phyloP scores from a whole-genome alignment of 768 basidiomycete species.

The Pleurotus djamor region DNA sequence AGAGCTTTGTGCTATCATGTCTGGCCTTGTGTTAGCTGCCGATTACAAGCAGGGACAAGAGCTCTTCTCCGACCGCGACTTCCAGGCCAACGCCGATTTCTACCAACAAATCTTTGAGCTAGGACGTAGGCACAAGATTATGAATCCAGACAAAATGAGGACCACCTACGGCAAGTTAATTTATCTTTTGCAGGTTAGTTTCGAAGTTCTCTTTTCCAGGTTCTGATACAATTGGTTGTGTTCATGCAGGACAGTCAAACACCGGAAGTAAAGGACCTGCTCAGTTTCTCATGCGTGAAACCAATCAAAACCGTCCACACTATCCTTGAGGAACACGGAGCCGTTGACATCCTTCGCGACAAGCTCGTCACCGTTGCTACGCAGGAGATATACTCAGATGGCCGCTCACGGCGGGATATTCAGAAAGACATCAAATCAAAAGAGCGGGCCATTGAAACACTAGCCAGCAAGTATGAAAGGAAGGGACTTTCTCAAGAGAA shows the following conservation, averaged over 20 bases:
- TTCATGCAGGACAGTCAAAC: conserved; percentile 75
- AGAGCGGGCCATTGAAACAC: conserved; percentile 79
- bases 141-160: conserved; percentile 92
- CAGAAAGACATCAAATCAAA: conserved; percentile 84
- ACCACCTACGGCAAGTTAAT: conserved; percentile 86
- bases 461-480: conserved; percentile 62
- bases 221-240: conserved; percentile 6
- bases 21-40: conserved; percentile 76
- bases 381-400: conserved; percentile 78
- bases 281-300: conserved; percentile 75
- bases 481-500: conserved; percentile 61
- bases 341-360: conserved; percentile 69
- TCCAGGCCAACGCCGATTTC: conserved; percentile 76
- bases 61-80: conserved; percentile 79
- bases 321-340: conserved; percentile 63
- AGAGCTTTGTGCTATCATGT: conserved; percentile 86
- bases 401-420: conserved; percentile 70
- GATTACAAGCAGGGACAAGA: conserved; percentile 91
- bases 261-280: conserved; percentile 76
- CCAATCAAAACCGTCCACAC: conserved; percentile 76
- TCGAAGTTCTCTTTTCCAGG: background rate
- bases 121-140: conserved; percentile 84
- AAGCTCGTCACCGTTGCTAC: conserved; percentile 75
- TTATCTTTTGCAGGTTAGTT: conserved; percentile 72
- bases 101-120: conserved; percentile 82